Evolutionary conservation across 495 filamentous ascomycete genomes (phyloP), one percentile per base, ranked within the genome.

Genomic region (Hypoxylon perforatum): DNA sequence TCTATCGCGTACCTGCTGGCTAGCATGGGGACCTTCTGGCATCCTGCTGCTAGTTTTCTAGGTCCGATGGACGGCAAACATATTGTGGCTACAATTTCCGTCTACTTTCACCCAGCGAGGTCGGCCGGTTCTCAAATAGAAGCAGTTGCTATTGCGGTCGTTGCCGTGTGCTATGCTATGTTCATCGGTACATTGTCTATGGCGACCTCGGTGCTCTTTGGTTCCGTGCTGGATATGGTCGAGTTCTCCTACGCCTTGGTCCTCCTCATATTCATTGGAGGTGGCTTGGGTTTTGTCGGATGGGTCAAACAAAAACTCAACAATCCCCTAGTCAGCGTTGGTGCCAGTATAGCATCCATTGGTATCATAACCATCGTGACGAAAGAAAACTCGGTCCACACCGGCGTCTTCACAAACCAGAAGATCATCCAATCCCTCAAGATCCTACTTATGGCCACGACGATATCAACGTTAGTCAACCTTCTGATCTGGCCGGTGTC

Each of bases 91-190:
- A 96, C 93, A 2, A 86, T 97, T 48, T 92, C 91, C 17, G 94
- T 97, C 9, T 99, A 97, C 70, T 99, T 98, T 77, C 94, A 99
- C 76, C 94, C 95, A n/a, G 92, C 94, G 11, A 83, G 95, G 60
- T 89, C 92, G 17, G 87, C 90, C 44, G 95, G 95, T 4, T 93
- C 92, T 75, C 97, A 97, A 93, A 87, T 88, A 57, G 91, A 97
- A 73, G 94, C 94, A 5, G 87, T 90, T 22, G 73, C 96, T n/a
- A 91, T 94, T 62, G 93, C 94, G 3, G 75, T 91, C 50, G 79
- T 90, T 19, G 94, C 94, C 1, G 92, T 97, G 60, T 76, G 87
- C 42, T 99, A 97, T 74, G 91, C 92, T 14, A 87, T 89, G 44
- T 83, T 92, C 57, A 78, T 99, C 35, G 92, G 89, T 3, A 84